phyloP scores from a whole-genome alignment of 371 early-diverging fungal genomes.

The Mucor plumbeus region DNA sequence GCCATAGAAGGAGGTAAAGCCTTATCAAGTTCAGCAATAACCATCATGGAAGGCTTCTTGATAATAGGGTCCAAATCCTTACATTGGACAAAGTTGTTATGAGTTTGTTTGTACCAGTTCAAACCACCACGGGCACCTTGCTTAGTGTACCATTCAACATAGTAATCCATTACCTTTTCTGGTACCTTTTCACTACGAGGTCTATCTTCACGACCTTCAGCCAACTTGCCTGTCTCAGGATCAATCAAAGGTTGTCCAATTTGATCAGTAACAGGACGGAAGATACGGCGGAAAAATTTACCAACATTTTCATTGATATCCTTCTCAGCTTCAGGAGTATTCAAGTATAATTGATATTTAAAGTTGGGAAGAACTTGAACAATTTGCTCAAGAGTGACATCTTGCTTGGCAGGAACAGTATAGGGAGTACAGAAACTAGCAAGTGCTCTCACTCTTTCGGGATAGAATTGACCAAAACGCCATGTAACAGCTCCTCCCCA shows the following conservation, averaged over 20 bases:
- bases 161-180: constrained; percentile 44
- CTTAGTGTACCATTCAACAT: constrained; percentile 36
- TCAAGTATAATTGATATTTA: constrained; percentile 58
- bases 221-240: constrained; percentile 24
- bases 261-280: constrained; percentile 33
- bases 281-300: constrained; percentile 41
- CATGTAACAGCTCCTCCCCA: constrained; percentile 78
- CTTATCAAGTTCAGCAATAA: constrained; percentile 41
- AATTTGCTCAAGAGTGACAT: constrained; percentile 53
- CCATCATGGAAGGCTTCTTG: constrained; percentile 46
- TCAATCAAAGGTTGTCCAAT: constrained; percentile 27
- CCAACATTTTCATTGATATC: constrained; percentile 44
- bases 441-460: constrained; percentile 66
- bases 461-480: constrained; percentile 71
- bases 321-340: constrained; percentile 44
- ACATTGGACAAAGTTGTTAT: constrained; percentile 46
- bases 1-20: constrained; percentile 54
- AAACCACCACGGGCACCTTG: constrained; percentile 47
- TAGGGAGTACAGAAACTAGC: constrained; percentile 73
- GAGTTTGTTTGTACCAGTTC: constrained; percentile 51
- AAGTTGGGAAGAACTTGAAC: constrained; percentile 62
- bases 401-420: constrained; percentile 41
- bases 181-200: constrained; percentile 33
- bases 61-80: constrained; percentile 49
- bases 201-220: constrained; percentile 35